Evolutionary conservation across 148 eudicot species (phyloP), one percentile per base, ranked within the genome.

Genomic region (Arctostaphylos glauca): DNA sequence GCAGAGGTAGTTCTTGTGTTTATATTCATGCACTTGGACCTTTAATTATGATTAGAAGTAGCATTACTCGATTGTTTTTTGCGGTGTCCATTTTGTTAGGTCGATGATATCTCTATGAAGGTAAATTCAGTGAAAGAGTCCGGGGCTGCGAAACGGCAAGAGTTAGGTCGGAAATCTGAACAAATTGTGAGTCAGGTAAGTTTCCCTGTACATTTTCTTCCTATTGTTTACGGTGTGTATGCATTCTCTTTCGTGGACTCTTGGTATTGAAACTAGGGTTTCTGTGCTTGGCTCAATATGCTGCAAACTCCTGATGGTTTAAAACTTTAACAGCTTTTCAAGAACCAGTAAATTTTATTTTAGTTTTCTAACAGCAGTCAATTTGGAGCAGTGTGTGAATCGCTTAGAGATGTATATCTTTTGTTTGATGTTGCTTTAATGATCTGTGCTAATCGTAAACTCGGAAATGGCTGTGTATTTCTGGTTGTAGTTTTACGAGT

Each of bases 111-210:
- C 81, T 88, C 80, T 59, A 71, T 62, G 80, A 88, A 89, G 81
- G 87, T 87, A 52, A 88, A 81, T 72, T 86, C 88, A 56, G 87
- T 87, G n/a, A 89, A 84, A 88, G 92, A 90, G 41, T 84, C 84
- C 55, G 93, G 88, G 80, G 86, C 87, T 46, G 92, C 92, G 59
- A 90, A 77, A 62, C 89, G 86, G 85, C 89, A 87, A 79, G 89
- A 90, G 82, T 76, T 96, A 84, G 82, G 79, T 70, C 86, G 56
- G 56, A 94, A 89, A 87, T 80, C 84, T 84, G 94, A 93, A 89
- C 90, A 89, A 58, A 83, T 96, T 67, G 84, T 84, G 23, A 83
- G 83, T 76, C 93, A 92, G 95, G 99, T 96, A 83, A 79, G 50
- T 5, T 78, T 41, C 14, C 23, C 21, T 23, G 16, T 19, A n/a